Evolutionary conservation across 139 green algal species (phyloP).

Genomic region (Chlorella sp.): DNA sequence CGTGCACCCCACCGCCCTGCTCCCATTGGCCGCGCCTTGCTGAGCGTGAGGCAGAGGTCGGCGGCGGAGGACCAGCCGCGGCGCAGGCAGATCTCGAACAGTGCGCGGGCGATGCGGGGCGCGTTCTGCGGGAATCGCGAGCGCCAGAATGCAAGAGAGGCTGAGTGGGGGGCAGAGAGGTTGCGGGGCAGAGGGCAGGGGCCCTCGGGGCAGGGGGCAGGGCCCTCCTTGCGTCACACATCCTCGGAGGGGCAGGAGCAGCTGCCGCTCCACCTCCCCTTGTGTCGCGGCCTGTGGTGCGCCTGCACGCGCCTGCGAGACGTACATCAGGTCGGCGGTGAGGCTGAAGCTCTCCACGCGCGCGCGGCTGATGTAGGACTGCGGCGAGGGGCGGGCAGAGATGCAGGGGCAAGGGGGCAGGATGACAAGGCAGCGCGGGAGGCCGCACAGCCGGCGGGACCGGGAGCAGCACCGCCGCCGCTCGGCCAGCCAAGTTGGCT

Average conservation of each 20-base stretch:
- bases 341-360: slow-evolving; percentile 89
- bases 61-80: slow-evolving; percentile 71
- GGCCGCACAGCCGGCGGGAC: too few species aligned
- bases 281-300: too few species aligned
- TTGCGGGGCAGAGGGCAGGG: neutral
- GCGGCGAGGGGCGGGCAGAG: neutral
- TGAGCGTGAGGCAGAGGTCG: slow-evolving; percentile 61
- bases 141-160: slow-evolving; percentile 90
- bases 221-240: too few species aligned
- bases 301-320: slow-evolving; percentile 37
- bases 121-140: slow-evolving; percentile 86
- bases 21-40: slow-evolving; percentile 50
- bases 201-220: too few species aligned
- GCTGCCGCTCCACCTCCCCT: too few species aligned
- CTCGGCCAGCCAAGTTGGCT: too few species aligned
- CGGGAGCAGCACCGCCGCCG: too few species aligned
- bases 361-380: slow-evolving; percentile 85
- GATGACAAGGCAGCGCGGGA: too few species aligned
- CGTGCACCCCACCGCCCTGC: neutral
- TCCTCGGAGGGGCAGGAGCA: too few species aligned
- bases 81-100: slow-evolving; percentile 94
- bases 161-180: slow-evolving; percentile 49
- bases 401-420: too few species aligned
- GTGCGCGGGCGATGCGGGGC: slow-evolving; percentile 84
- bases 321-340: slow-evolving; percentile 93